Evolutionary conservation across 2,329 filamentous ascomycete genomes (phyloP), one percentile per base, ranked within the genome.

Genomic region (Pseudocercospora musae): DNA sequence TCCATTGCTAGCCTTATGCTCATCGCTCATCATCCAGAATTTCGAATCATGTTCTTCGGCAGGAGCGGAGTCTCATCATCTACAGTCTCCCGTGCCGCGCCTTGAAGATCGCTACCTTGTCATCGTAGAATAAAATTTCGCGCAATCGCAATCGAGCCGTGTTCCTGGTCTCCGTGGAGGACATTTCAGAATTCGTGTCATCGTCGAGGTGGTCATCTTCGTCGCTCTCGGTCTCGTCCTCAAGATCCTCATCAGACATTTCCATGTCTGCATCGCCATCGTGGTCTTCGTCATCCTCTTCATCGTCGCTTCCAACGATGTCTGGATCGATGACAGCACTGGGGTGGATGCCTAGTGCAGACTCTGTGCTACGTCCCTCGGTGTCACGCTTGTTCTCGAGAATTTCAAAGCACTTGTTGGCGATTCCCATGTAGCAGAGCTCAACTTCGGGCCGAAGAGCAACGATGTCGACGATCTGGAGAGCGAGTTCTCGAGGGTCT

Each of bases 111-210:
- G 89, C 87, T 58, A 92, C 86, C 76, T 91, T 91, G 73, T 94
- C 90, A 73, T 94, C 91, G 71, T 92, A 93, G 75, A 92, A 94
- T 65, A 93, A 76, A 66, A 95, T 94, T 79, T 94, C 90, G 64
- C 89, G 81, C 67, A 94, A 78, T 59, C 86, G 82, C 63, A 93
- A 81, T 69, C 82, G 78, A 10, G 70, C 70, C 33, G 63, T 66
- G 54, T 64, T 60, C 46, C 58, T 55, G 11, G 54, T 59, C 20
- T 60, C 61, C 8, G 27, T 40, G n/a, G 52, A 52, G 40, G 58
- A 58, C 10, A 58, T 52, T 37, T 63, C 61, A 18, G 61, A 63
- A 29, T 63, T 57, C 29, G 61, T 63, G 37, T 63, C 61, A 27
- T 63, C 61, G 37, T 58, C 62, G 27, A 49, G 29, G 4, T 59